Base-by-base conservation (phyloP, 1,284 basidiomycete genomes). In the Schizophyllum commune region DNA sequence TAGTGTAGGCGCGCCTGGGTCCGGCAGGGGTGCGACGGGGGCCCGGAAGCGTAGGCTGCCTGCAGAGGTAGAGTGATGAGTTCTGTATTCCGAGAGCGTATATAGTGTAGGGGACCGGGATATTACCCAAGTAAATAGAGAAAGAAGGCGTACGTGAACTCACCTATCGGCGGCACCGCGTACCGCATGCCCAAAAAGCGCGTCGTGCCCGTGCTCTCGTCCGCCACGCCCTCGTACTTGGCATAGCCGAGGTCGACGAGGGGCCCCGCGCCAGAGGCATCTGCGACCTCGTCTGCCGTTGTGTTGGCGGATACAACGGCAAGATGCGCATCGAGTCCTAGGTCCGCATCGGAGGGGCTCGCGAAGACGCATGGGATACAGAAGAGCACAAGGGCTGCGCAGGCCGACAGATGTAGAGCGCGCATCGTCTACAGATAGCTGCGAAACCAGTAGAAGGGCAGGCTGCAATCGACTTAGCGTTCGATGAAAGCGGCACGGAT, bases 101-200 rank as follows among this genome's bases (percentile, higher is more conserved):
- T n/a, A n/a, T n/a, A n/a, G n/a, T n/a, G n/a, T n/a, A n/a, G n/a
- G n/a, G n/a, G n/a, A n/a, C n/a, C n/a, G n/a, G n/a, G n/a, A n/a
- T n/a, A n/a, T n/a, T n/a, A n/a, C n/a, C n/a, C n/a, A n/a, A n/a
- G n/a, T n/a, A 27, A 27, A 27, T 27, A 27, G 27, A 27, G 27
- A 27, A 5, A 27, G 2, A 47, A 4, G 9, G 39, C 17, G 8
- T 3, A 9, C 2, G 9, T 13, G 39, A 21, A 63, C 68, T 33
- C 39, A 69, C 73, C 73, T 11, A 64, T 61, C 6, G 74, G 73
- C 59, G 73, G 65, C 11, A 69, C 66, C 15, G 74, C 73, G 60
- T 70, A 75, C 21, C 72, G 71, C 54, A 74, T 62, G 4, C 73
- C 71, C 8, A 73, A 64, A 60, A 74, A 75, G 22, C 64, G 68